Conservation (phyloP, 1,284 basidiomycete genomes). For the Cutaneotrichosporon cutaneum region DNA sequence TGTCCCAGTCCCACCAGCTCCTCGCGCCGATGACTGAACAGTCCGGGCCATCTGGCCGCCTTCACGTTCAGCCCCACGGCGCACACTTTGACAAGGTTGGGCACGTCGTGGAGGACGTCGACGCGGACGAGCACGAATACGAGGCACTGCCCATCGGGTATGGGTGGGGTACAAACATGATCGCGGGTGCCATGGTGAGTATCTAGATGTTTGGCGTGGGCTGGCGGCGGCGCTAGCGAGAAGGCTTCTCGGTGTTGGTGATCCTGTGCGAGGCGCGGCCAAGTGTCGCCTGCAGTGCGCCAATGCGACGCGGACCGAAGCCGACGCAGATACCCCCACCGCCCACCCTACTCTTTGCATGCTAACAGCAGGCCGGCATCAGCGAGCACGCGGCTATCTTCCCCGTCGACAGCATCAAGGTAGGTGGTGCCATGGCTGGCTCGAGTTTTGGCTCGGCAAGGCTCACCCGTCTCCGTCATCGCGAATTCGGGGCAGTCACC, state of each 20-base stretch:
- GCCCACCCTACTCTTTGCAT: neutral
- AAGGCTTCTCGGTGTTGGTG: neutral
- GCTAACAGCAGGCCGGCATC: conserved; percentile 76
- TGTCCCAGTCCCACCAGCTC: conserved; percentile 12
- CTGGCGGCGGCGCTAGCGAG: neutral
- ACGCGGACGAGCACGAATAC: conserved; percentile 53
- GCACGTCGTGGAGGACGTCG: conserved; percentile 21
- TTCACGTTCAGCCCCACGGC: conserved; percentile 30
- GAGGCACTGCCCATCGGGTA: conserved; percentile 52
- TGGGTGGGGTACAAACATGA: conserved; percentile 76
- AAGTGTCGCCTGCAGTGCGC: neutral
- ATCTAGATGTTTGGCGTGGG: neutral
- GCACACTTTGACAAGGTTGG: conserved; percentile 27
- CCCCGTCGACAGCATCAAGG: conserved; percentile 97
- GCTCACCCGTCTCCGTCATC: neutral
- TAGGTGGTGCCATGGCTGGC: conserved; percentile 48
- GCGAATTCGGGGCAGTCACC: conserved; percentile 1
- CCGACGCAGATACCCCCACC: too few relatives aligned
- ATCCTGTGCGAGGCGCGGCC: neutral
- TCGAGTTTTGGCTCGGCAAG: neutral
- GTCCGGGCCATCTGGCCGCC: conserved; percentile 1
- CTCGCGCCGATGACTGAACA: conserved; percentile 8
- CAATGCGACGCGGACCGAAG: too few relatives aligned
- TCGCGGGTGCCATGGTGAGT: conserved; percentile 89
- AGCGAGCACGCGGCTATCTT: conserved; percentile 99